A percentile compares a stretch with the other conserved stretches of the same genome.
phyloP scores from a whole-genome alignment of 2,329 filamentous ascomycete species.

The Hypomyces perniciosus region DNA sequence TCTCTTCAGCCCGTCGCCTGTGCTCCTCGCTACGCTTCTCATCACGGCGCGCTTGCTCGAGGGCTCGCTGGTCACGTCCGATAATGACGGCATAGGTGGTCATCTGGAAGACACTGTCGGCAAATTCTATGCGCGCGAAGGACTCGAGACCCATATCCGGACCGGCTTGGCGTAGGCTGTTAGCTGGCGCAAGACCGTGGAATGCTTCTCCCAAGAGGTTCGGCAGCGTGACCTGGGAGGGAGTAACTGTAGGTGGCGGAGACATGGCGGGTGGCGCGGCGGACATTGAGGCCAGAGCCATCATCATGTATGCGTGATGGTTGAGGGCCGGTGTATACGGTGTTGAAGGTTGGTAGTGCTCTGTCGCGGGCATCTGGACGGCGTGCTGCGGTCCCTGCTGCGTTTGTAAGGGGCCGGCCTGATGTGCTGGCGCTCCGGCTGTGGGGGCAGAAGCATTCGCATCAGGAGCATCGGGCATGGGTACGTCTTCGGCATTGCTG shows the following conservation, averaged over 20 bases:
- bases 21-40: constrained; percentile 43
- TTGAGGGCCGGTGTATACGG: constrained; percentile 31
- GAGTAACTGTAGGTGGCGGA: constrained; percentile 39
- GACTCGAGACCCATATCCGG: constrained; percentile 44
- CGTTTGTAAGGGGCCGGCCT: constrained; percentile 1
- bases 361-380: constrained; percentile 14
- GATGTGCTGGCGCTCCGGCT: constrained; percentile 7
- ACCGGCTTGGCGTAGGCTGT: constrained; percentile 29
- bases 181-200: constrained; percentile 24
- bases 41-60: constrained; percentile 48
- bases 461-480: constrained; percentile 16
- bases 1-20: constrained; percentile 39
- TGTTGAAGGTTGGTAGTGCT: constrained; percentile 27
- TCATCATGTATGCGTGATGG: constrained; percentile 39
- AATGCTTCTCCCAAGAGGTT: constrained; percentile 28
- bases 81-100: constrained; percentile 67
- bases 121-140: constrained; percentile 60
- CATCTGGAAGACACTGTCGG: constrained; percentile 73
- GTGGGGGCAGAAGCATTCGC: constrained; percentile 2
- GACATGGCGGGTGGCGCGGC: constrained; percentile 32
- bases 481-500: constrained; percentile 11
- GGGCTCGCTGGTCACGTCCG: constrained; percentile 60
- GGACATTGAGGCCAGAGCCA: constrained; percentile 38
- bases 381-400: constrained; percentile 13
- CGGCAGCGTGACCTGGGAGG: constrained; percentile 40